phyloP scores from a whole-genome alignment of 2,329 filamentous ascomycete species.

The Phaeoacremonium minimum region DNA sequence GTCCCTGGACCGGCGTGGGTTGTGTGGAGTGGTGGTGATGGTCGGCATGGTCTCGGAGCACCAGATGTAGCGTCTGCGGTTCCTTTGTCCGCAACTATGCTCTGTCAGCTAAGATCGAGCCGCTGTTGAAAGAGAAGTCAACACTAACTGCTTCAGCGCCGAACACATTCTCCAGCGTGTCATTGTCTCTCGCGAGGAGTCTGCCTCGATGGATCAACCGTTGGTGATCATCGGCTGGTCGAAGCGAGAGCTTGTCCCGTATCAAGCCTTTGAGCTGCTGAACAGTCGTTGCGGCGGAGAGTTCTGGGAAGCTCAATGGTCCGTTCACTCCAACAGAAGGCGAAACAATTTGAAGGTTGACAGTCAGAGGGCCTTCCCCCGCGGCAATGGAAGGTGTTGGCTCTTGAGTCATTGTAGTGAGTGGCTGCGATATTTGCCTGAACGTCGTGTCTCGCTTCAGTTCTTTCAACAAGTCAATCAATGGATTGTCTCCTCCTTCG shows the following conservation, averaged over 20 bases:
- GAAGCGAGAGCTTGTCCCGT: conserved; percentile 42
- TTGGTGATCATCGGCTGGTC: conserved; percentile 50
- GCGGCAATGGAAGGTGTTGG: conserved; percentile 17
- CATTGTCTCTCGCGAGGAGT: conserved; percentile 46
- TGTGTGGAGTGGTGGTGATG: conserved; percentile 18
- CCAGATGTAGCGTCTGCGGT: conserved; percentile 49
- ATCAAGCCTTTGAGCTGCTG: conserved; percentile 56
- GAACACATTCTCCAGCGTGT: conserved; percentile 54
- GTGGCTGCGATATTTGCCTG: conserved; percentile 1
- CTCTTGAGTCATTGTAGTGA: conserved; percentile 33
- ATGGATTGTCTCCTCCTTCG: no score
- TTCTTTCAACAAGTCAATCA: no score
- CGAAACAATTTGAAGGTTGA: conserved; percentile 56
- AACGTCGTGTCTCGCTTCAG: no score
- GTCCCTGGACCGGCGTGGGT: conserved; percentile 11
- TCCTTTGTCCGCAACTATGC: conserved; percentile 36
- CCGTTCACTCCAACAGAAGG: conserved; percentile 50
- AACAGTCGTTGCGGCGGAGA: conserved; percentile 48
- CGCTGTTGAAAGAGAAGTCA: not conserved
- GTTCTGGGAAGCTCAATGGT: conserved; percentile 42
- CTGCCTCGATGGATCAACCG: conserved; percentile 58
- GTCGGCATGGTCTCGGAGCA: conserved; percentile 36
- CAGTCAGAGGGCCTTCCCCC: conserved; percentile 23
- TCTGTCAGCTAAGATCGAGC: conserved; percentile 3
- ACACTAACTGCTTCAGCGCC: conserved; percentile 44